Base-by-base conservation (phyloP, 2,329 filamentous ascomycete species). In the Zelopaecilomyces penicillatus region DNA sequence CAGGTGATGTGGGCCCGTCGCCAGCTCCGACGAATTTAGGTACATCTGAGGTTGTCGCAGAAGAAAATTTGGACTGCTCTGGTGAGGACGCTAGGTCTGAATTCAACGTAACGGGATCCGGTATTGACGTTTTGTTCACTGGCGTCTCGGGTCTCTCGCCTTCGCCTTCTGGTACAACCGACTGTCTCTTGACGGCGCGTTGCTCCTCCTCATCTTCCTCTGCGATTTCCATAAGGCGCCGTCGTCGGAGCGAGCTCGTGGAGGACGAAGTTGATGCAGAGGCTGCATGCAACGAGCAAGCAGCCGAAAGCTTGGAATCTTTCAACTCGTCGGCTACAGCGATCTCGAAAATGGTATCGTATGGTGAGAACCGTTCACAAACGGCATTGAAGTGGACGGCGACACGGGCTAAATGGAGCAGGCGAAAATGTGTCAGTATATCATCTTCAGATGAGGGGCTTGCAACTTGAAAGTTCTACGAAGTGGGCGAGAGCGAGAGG, bases 151-250 rank as follows among this genome's bases (percentile, higher is more conserved):
- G 51, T 26, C 54, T 49, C 12, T 57, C 54, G 30, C 54, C 56
- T 41, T 56, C 55, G 39, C 65, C 63, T 54, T 76, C 66, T 57
- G 75, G 70, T 19, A 73, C 68, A 6, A 75, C 64, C 2, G 75
- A 80, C 56, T 82, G 73, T 44, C 78, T 70, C 56, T 81, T 83
- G 36, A 66, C 68, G 29, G 78, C 70, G n/a, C 62, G 61, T 51
- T 77, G 66, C 47, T 83, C 80, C 57, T 95, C 89, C 59, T 94
- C 88, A 43, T 84, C 86, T 67, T 93, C 87, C 66, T 97, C 93
- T n/a, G 85, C 82, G 61, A 97, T 96, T 67, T 95, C 91, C 68
- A 91, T 84, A 55, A 97, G 70, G 53, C 87, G 82, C 56, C 83
- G 79, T 58, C 82, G 76, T 47, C 85, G 80, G 52, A 89, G 71